Base-by-base conservation (phyloP, 1,284 basidiomycete species). In the Apiotrichum porosum region DNA sequence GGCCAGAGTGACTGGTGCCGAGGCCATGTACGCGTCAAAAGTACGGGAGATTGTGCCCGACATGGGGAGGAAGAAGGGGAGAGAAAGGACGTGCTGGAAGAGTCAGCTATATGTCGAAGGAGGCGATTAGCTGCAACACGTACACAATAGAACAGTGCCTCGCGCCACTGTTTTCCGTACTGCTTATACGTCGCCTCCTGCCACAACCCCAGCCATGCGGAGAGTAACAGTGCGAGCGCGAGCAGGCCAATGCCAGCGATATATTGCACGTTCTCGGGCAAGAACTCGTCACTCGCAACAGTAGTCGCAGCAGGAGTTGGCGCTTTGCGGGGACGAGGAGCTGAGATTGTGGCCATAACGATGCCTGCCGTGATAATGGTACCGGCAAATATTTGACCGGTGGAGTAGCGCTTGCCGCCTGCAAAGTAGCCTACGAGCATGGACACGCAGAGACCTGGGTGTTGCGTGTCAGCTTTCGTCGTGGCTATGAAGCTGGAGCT, bases 331-430 rank as follows among this genome's bases (percentile, higher is more conserved):
- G 42, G 45, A 4, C 37, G 82, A 75, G 46, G 80, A 58, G 44
- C 84, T 24, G 86, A 91, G 5, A 92, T 72, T 1, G 92, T 95
- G 1, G 89, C 88, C 28, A 88, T 65, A n/a, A 84, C 69, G 40
- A 95, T 88, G 0, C 93, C 92, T 13, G 78, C 47, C 0, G 90
- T 92, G 41, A 97, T 87, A 12, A 89, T 63, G 14, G 86, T 44
- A 3, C 93, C 88, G 12, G 89, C 86, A 3, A 66, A 32, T 15
- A 89, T 72, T 68, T 92, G 88, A 0, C 73, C 73, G 3, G 61
- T 37, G n/a, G 79, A 81, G 67, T 92, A 92, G 50, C 86, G 86
- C 62, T 80, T 66, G 15, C 63, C 58, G 9, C 60, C 71, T 4
- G 70, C 38, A 10, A 72, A 49, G 44, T 68, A 69, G 9, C 72